phyloP scores from a whole-genome alignment of 768 basidiomycete genomes.

The Termitomyces eurrhizus region DNA sequence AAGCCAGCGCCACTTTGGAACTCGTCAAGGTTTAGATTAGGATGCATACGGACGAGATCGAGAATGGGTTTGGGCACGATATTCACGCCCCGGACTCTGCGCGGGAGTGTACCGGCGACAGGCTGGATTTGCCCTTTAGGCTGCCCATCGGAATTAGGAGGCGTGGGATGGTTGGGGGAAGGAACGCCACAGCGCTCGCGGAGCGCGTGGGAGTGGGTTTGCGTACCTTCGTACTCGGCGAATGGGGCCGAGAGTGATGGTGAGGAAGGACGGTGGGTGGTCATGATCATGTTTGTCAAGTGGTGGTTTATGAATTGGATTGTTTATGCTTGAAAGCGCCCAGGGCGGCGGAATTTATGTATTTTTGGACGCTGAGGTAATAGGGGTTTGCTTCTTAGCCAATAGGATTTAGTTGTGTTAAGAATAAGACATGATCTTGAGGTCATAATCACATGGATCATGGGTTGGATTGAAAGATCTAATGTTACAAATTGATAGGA shows the following conservation, averaged over 20 bases:
- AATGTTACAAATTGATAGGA: background rate
- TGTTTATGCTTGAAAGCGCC: background rate
- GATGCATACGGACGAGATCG: background rate
- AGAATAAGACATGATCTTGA: too few species aligned
- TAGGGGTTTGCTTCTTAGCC: background rate
- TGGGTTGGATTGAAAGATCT: too few species aligned
- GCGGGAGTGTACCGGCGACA: background rate
- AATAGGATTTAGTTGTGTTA: too few species aligned
- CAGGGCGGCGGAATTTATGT: background rate
- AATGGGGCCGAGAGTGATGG: background rate
- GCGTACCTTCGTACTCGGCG: conserved; percentile 2
- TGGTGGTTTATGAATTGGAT: background rate
- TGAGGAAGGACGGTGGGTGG: background rate
- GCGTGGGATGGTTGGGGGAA: background rate
- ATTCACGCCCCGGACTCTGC: background rate
- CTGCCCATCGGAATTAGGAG: conserved; percentile 6
- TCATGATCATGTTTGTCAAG: background rate
- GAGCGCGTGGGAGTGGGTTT: background rate
- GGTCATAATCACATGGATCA: too few species aligned
- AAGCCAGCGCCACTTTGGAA: conserved; percentile 1
- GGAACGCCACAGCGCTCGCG: conserved; percentile 8
- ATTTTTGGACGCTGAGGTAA: conserved; percentile 1
- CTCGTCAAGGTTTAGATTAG: background rate
- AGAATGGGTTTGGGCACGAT: background rate
- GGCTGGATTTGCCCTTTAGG: conserved; percentile 8